Conservation (phyloP, 352 stramenopile species). For the Phytophthora podocarpi region DNA sequence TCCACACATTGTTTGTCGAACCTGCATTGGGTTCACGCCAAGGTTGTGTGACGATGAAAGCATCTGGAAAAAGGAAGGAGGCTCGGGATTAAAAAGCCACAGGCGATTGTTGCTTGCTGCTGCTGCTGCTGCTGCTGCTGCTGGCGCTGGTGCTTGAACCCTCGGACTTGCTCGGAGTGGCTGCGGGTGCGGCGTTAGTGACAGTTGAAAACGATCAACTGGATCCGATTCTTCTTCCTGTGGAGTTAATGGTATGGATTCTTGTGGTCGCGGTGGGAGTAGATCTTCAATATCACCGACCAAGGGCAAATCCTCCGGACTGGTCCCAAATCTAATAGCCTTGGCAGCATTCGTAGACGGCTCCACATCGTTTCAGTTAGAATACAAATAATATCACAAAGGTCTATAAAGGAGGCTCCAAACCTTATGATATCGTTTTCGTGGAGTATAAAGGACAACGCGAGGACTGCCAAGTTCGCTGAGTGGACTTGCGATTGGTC, state of each 20-base stretch:
- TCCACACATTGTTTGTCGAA: constrained; percentile 29
- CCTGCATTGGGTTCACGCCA: constrained; percentile 44
- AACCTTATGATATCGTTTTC: constrained; percentile 35
- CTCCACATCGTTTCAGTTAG: constrained; percentile 24
- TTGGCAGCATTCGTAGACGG: constrained; percentile 17
- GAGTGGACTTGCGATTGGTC: constrained; percentile 39
- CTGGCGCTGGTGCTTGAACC: constrained; percentile 2
- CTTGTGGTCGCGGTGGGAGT: constrained; percentile 50
- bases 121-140: neutral
- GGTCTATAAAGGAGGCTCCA: neutral
- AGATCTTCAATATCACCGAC: constrained; percentile 70
- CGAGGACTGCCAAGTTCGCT: constrained; percentile 60
- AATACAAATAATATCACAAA: neutral
- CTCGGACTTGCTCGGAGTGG: constrained; percentile 20
- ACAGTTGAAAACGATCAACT: constrained; percentile 43
- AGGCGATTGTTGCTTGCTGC: constrained; percentile 30
- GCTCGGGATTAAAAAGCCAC: constrained; percentile 51
- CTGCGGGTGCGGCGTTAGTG: constrained; percentile 54
- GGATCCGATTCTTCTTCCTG: constrained; percentile 55
- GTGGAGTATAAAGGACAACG: constrained; percentile 26
- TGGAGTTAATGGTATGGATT: constrained; percentile 16
- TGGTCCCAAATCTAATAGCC: constrained; percentile 17
- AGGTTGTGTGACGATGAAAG: constrained; percentile 45
- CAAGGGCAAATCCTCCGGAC: constrained; percentile 44
- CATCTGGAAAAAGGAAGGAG: constrained; percentile 52